Base-by-base conservation (phyloP, 2,329 filamentous ascomycete species). In the Aschersonia sp. region DNA sequence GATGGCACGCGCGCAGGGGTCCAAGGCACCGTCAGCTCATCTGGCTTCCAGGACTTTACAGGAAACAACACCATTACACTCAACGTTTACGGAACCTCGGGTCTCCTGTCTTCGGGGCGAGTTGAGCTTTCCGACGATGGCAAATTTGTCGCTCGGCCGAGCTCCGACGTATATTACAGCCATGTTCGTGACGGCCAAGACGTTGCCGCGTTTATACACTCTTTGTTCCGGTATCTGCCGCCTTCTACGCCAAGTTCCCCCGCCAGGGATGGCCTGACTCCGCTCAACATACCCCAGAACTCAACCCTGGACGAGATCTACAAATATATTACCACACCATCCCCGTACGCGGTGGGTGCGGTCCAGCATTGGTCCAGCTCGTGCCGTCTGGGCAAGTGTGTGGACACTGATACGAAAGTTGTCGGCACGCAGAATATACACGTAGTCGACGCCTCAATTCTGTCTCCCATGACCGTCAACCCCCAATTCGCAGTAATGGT, bases 41-140 rank as follows among this genome's bases (percentile, higher is more conserved):
- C 68, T 0, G 73, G 73, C 3, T 67, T 61, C 41, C 56, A 58
- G 1, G 68, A 61, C 7, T 71, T 58, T 53, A 66, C 50, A 1
- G 54, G 56, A 35, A 63, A 64, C 46, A 63, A 70, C 49, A 74
- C 71, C 50, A 71, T 78, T 46, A 76, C 73, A 0, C 62, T 78
- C 22, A 78, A 78, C 56, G 58, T 78, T 5, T 78, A 78, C 59
- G 73, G 73, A 7, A 78, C 74, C 0, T 76, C 72, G 0, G 74
- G 74, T 1, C 62, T 76, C 29, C 63, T 66, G 5, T 76, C 73
- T 2, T 57, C 63, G 1, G 72, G 73, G 1, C 61, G 63, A 5
- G 71, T 75, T 4, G 55, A 63, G 6, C 63, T 75, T 0, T 56
- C 60, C 3, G 45, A 53, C 11, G 68, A 72, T 44, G 57, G 59